A percentile compares a stretch with the other conserved stretches of the same genome.
phyloP scores from a whole-genome alignment of 495 filamentous ascomycete species.

The Hypomontagnella submonticulosa region DNA sequence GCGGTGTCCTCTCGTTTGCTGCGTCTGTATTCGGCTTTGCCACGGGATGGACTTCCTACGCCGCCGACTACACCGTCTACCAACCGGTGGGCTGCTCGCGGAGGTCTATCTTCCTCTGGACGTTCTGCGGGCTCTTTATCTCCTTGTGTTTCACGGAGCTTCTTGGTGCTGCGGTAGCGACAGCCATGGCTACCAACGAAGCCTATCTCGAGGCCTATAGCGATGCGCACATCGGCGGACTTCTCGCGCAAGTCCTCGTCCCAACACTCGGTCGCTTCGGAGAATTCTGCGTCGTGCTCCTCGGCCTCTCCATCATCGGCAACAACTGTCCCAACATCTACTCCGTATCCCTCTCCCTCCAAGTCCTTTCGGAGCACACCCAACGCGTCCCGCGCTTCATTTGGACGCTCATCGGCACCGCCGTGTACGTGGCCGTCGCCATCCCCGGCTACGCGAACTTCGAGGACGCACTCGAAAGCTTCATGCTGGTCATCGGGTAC shows the following conservation, averaged over 20 bases:
- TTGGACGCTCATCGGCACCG: constrained; percentile 76
- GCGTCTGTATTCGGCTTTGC: constrained; percentile 81
- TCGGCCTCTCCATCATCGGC: constrained; percentile 81
- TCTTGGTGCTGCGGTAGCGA: constrained; percentile 78
- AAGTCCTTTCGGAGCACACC: constrained; percentile 72
- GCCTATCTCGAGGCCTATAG: constrained; percentile 71
- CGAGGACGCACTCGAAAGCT: constrained; percentile 75
- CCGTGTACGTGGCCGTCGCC: constrained; percentile 77
- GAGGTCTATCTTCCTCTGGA: constrained; percentile 72
- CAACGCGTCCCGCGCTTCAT: constrained; percentile 80
- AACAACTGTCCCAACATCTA: constrained; percentile 94
- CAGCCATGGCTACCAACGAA: constrained; percentile 66
- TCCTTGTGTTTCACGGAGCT: constrained; percentile 82
- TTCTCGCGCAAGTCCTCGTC: constrained; percentile 74
- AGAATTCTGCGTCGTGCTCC: constrained; percentile 82
- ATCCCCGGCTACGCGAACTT: constrained; percentile 83
- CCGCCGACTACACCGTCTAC: constrained; percentile 87
- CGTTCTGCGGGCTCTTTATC: constrained; percentile 75
- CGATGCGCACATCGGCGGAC: constrained; percentile 72
- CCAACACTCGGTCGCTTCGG: constrained; percentile 78
- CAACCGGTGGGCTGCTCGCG: constrained; percentile 71
- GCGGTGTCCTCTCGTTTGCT: constrained; percentile 75
- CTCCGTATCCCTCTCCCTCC: constrained; percentile 79
- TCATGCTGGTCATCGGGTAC: constrained; percentile 84
- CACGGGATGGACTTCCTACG: constrained; percentile 82